Base-by-base conservation (phyloP, 768 basidiomycete genomes). In the Xerocomellus chrysenteron region DNA sequence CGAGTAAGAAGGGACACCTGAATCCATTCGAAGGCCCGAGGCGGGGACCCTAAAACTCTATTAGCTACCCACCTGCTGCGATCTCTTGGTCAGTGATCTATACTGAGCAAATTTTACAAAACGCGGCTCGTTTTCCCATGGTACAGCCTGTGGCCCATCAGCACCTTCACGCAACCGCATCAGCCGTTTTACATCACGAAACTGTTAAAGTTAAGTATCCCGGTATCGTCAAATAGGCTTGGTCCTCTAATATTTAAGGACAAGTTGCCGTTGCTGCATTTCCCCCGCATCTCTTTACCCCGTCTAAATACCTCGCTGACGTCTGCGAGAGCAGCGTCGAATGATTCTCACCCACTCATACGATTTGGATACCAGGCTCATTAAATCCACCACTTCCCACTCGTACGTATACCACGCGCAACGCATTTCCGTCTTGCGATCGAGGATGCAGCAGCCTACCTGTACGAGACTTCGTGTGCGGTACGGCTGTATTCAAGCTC, bases 371-470 rank as follows among this genome's bases (percentile, higher is more conserved):
- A 61, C 57, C 47, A 51, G 59, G 54, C 65, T 62, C 61, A 61
- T 65, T 69, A 71, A 71, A 57, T 59, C 67, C 67, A 69, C 61
- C 46, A 28, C 49, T 55, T 65, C 61, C 57, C 58, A 56, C 57
- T 65, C 63, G 35, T 51, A 54, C 67, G 16, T 36, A 59, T 50
- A 58, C 63, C 61, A 66, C 57, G 28, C 54, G 6, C 58, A 54
- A 45, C 62, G 43, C 50, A 52, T 47, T 43, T 21, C 55, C 55
- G 56, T 33, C 50, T 41, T 33, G 24, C 55, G 47, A 48, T 58
- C 62, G 24, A 66, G 56, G 56, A 85, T 87, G 82, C 88, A 90
- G 67, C 78, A 72, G 28, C 89, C 89, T 10, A 91, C 90, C 24
- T 86, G 84, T 73, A 78, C 77, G 26, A 76, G 75, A 52, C 77